phyloP scores from a whole-genome alignment of 192 early-diverging fungal genomes.

The Lunasporangiospora selenospora region DNA sequence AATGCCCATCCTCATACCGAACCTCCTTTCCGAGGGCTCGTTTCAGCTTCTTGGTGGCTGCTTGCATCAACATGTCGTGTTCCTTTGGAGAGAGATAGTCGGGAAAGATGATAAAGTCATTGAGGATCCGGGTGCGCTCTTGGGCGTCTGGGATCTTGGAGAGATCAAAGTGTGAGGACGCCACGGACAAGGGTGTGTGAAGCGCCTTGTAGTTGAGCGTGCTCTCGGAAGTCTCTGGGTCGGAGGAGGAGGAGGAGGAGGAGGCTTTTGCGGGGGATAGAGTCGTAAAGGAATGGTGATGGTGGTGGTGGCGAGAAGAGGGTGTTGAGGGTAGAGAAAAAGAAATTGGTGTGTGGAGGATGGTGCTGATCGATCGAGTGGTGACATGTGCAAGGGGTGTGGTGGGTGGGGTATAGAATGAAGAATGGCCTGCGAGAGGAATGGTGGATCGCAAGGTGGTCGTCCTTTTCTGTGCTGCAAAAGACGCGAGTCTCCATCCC shows the following conservation, averaged over 20 bases:
- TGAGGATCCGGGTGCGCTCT: slow-evolving; percentile 21
- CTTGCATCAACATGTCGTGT: slow-evolving; percentile 43
- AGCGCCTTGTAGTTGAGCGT: slow-evolving; percentile 1
- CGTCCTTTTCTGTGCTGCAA: too few relatives aligned
- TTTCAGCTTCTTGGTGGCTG: slow-evolving; percentile 53
- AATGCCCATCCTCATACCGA: slow-evolving; percentile 73
- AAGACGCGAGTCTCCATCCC: too few relatives aligned
- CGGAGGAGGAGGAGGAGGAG: slow-evolving; percentile 1
- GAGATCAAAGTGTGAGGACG: slow-evolving; percentile 29
- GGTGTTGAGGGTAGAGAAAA: too few relatives aligned
- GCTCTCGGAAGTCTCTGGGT: too few relatives aligned
- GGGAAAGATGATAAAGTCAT: slow-evolving; percentile 55
- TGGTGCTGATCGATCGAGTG: too few relatives aligned
- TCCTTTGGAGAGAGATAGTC: slow-evolving; percentile 47
- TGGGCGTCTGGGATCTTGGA: slow-evolving; percentile 3
- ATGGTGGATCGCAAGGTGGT: neutral
- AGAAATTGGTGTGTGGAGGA: neutral
- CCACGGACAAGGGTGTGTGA: slow-evolving; percentile 1
- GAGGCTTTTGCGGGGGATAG: neutral
- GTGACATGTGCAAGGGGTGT: too few relatives aligned
- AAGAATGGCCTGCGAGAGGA: neutral
- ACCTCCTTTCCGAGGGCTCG: slow-evolving; percentile 50
- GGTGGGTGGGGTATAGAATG: neutral
- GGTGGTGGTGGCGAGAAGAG: slow-evolving; percentile 1
- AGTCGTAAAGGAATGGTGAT: neutral